These are phyloP conservation scores for Diversispora eburnea DNA, from an alignment of 192 early-diverging fungal genomes.

Conservation along the genomic window DNA sequence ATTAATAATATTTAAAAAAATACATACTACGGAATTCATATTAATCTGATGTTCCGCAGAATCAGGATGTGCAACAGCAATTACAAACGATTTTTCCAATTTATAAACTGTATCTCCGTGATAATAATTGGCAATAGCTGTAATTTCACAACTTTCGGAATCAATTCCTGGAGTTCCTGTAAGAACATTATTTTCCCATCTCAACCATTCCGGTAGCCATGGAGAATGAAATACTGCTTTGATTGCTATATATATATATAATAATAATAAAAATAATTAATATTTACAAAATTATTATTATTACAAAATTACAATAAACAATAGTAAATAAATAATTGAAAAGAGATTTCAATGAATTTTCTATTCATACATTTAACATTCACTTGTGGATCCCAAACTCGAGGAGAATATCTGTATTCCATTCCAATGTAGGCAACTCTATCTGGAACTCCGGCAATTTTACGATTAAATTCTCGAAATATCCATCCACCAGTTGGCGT, in stretches of 20 bases:
- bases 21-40: constrained; percentile 27
- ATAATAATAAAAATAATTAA: neutral
- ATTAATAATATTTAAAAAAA: neutral
- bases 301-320: neutral
- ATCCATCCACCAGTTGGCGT: constrained; percentile 62
- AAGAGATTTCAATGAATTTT: neutral
- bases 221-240: constrained; percentile 69
- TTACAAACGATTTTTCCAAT: constrained; percentile 42
- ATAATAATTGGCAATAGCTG: constrained; percentile 63
- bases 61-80: constrained; percentile 39
- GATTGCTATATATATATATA: constrained; percentile 42
- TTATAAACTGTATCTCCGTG: constrained; percentile 48
- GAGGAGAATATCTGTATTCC: constrained; percentile 63
- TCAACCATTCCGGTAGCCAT: constrained; percentile 67
- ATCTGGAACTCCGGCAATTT: constrained; percentile 63
- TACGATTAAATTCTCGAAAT: constrained; percentile 68
- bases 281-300: constrained; percentile 10
- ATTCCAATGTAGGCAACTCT: constrained; percentile 60
- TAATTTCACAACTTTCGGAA: constrained; percentile 56
- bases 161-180: constrained; percentile 58
- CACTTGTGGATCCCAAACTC: constrained; percentile 75
- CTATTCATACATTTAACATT: constrained; percentile 39
- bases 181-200: constrained; percentile 70
- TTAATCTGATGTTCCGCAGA: constrained; percentile 36
- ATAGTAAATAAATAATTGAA: no score